Evolutionary conservation across 1,284 basidiomycete genomes (phyloP), one percentile per base, ranked within the genome.

Genomic region (Ceraceosorus guamensis): DNA sequence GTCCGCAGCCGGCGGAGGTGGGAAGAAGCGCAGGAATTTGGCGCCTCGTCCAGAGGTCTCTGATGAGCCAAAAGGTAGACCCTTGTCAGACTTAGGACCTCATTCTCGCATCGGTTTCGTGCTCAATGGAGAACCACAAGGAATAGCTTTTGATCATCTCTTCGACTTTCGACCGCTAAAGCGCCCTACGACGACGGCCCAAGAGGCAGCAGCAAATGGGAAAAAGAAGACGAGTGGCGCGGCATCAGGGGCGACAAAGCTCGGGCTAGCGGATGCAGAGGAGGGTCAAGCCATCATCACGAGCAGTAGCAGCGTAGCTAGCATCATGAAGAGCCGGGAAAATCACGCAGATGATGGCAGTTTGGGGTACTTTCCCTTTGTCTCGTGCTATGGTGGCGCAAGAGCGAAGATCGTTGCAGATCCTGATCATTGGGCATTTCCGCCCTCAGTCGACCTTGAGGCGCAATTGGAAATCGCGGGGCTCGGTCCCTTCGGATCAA

Each of bases 311-410:
- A 64, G 51, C 30, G 48, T 56, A 35, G 54, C 56, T 35, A 39
- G 56, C 10, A 60, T 70, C n/a, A 37, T 73, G 46, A 66, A 65
- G 37, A 59, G 62, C 30, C 66, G 76, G 10, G 72, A 89, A 75
- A 91, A 91, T 65, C 82, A 83, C 0, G 87, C 89, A 73, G 92
- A 99, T 77, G 95, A 99, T 75, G 95, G 95, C 8, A 87, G 86
- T 16, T 79, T 96, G 5, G 95, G 95, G 0, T 99, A 99, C 77
- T 98, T 91, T 73, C 90, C 92, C 0, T 87, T 95, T 79, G 84
- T 95, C 52, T 95, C 90, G 3, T 81, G 93, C 44, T 99, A 91
- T 79, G 92, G 91, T 61, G 86, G 87, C 53, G 95, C 90, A 1
- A 83, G 85, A 60, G 87, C 91, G 5, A 82, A 79, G 47, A 81